A percentile compares a stretch with the other conserved stretches of the same genome.
Conservation (phyloP, 495 filamentous ascomycete species). For the Patellaria atrata region DNA sequence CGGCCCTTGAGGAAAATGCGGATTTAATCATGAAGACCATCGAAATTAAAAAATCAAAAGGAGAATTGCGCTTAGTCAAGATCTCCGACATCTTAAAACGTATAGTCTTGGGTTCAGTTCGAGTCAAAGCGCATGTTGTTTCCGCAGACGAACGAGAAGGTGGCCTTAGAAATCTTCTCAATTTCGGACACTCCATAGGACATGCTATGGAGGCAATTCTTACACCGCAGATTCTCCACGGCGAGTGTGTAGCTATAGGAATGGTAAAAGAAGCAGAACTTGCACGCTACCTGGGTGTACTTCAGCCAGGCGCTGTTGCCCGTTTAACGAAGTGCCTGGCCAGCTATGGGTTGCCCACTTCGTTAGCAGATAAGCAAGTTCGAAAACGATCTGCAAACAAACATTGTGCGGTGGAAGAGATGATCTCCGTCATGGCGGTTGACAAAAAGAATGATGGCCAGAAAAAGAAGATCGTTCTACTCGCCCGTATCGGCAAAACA, state of each 20-base stretch:
- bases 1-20: constrained; percentile 69
- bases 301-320: constrained; percentile 75
- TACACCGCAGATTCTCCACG: constrained; percentile 88
- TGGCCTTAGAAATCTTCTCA: constrained; percentile 83
- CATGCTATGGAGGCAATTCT: constrained; percentile 93
- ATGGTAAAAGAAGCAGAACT: constrained; percentile 98
- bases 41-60: constrained; percentile 35
- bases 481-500: constrained; percentile 79
- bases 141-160: constrained; percentile 89
- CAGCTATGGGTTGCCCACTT: constrained; percentile 84
- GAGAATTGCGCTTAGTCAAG: constrained; percentile 39
- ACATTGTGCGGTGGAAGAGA: constrained; percentile 75
- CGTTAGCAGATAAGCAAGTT: constrained; percentile 70
- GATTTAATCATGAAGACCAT: constrained; percentile 52
- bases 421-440: constrained; percentile 85
- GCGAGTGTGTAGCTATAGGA: constrained; percentile 88
- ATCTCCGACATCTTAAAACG: constrained; percentile 69
- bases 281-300: constrained; percentile 74
- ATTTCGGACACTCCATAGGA: constrained; percentile 96
- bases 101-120: constrained; percentile 74
- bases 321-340: constrained; percentile 82
- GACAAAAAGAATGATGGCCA: constrained; percentile 97
- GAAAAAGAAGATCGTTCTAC: constrained; percentile 93
- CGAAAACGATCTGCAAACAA: constrained; percentile 75
- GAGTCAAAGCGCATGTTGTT: constrained; percentile 86